Percentiles rank a stretch among this genome's conserved stretches.
These are phyloP conservation scores for Inga laurina DNA, from an alignment of 306 rosid genomes.

Conservation along the genomic window DNA sequence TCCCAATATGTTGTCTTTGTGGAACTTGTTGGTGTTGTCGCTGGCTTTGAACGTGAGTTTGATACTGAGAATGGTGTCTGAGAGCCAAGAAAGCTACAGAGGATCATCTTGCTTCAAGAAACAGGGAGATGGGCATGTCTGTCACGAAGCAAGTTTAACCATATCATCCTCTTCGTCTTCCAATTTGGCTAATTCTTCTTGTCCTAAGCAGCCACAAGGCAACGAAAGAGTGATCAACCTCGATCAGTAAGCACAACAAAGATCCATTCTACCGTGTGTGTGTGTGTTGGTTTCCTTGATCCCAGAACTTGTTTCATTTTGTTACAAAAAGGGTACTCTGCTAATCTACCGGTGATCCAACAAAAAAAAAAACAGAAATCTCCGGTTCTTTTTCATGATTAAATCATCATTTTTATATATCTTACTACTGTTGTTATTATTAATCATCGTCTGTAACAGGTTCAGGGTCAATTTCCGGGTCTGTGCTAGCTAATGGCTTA, in stretches of 20 bases:
- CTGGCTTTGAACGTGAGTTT: slow-evolving; percentile 74
- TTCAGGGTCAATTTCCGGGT: not conserved
- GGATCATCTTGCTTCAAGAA: slow-evolving; percentile 14
- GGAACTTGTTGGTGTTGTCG: slow-evolving; percentile 58
- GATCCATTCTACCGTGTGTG: not conserved
- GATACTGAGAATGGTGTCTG: slow-evolving; percentile 45
- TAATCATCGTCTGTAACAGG: not conserved
- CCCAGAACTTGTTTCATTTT: not conserved
- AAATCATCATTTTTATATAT: not conserved
- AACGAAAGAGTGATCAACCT: slow-evolving; percentile 59
- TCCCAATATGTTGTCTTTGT: slow-evolving; percentile 40
- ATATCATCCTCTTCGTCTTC: slow-evolving; percentile 19
- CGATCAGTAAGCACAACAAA: slow-evolving; percentile 72
- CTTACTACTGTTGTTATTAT: not conserved
- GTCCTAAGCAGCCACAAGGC: slow-evolving; percentile 27
- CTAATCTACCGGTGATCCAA: slow-evolving; percentile 2
- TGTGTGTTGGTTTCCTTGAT: not conserved
- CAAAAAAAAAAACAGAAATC: not conserved
- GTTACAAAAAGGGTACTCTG: not conserved
- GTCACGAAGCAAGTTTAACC: slow-evolving; percentile 33
- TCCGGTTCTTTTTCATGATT: not conserved
- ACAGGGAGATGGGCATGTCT: slow-evolving; percentile 29
- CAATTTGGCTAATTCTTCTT: slow-evolving; percentile 20
- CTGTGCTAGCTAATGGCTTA: not conserved
- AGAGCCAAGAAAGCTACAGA: slow-evolving; percentile 25